A percentile compares a stretch with the other conserved stretches of the same genome.
These are phyloP conservation scores for Eucalyptus cloeziana DNA, from an alignment of 345 rosid genomes.

Conservation along the genomic window DNA sequence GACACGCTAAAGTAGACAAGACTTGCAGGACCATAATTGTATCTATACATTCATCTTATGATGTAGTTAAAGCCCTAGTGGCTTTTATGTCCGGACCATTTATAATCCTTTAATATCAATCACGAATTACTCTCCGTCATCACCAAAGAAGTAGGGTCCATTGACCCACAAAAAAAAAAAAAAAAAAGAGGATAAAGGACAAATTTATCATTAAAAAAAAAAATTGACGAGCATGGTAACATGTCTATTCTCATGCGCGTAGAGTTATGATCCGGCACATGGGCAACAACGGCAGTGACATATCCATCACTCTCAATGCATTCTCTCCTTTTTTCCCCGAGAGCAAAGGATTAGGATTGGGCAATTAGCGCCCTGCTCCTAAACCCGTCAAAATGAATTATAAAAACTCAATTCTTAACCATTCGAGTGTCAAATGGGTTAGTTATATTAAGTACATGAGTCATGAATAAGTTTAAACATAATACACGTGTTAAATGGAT, in stretches of 20 bases:
- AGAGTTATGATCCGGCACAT: neutral
- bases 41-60: neutral
- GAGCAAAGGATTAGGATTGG: fast-evolving
- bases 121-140: neutral
- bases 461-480: too few relatives aligned
- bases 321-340: neutral
- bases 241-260: neutral
- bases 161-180: neutral
- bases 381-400: too few relatives aligned
- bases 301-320: neutral
- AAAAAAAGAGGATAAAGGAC: neutral
- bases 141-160: neutral
- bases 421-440: too few relatives aligned
- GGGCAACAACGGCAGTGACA: neutral
- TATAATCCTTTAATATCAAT: neutral
- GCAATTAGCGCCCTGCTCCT: neutral
- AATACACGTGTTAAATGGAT: too few relatives aligned
- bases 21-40: neutral
- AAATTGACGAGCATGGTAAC: neutral
- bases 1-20: neutral
- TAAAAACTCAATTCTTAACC: too few relatives aligned
- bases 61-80: neutral
- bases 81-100: neutral
- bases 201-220: neutral
- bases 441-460: too few relatives aligned